These are phyloP conservation scores for Hysterium pulicare DNA, from an alignment of 2,329 filamentous ascomycete species.

Conservation along the genomic window DNA sequence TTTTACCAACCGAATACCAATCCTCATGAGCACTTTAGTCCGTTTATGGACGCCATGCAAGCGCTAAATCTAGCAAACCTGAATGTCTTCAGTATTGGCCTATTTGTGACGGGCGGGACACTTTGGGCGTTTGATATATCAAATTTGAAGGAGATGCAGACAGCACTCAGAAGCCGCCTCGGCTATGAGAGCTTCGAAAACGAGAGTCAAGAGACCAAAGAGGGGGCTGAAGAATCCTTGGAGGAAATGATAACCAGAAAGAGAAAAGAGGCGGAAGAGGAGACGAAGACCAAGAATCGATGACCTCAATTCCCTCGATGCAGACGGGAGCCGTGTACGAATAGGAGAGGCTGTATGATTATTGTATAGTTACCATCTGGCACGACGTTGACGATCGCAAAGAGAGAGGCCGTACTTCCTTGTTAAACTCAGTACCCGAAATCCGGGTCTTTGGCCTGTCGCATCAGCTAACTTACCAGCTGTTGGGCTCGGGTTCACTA, in stretches of 20 bases:
- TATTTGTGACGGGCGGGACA: slow-evolving; percentile 70
- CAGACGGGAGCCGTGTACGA: slow-evolving; percentile 9
- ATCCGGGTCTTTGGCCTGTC: no score
- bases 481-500: no score
- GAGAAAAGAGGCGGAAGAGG: slow-evolving; percentile 50
- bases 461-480: no score
- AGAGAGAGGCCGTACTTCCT: no score
- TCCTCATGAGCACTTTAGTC: slow-evolving; percentile 52
- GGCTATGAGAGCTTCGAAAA: slow-evolving; percentile 54
- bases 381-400: no score
- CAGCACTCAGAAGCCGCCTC: slow-evolving; percentile 56
- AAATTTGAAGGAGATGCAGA: slow-evolving; percentile 52
- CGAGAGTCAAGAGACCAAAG: slow-evolving; percentile 28
- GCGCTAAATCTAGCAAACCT: slow-evolving; percentile 83
- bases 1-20: slow-evolving; percentile 65
- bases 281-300: slow-evolving; percentile 30
- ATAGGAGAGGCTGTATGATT: slow-evolving; percentile 14
- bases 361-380: slow-evolving; percentile 8
- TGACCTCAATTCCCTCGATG: no score
- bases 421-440: no score
- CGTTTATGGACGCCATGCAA: slow-evolving; percentile 71
- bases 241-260: slow-evolving; percentile 38
- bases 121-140: slow-evolving; percentile 74
- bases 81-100: slow-evolving; percentile 72
- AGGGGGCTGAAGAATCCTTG: slow-evolving; percentile 11